Base-by-base conservation (phyloP, 1,284 basidiomycete genomes). In the Rugosomyces carneus region DNA sequence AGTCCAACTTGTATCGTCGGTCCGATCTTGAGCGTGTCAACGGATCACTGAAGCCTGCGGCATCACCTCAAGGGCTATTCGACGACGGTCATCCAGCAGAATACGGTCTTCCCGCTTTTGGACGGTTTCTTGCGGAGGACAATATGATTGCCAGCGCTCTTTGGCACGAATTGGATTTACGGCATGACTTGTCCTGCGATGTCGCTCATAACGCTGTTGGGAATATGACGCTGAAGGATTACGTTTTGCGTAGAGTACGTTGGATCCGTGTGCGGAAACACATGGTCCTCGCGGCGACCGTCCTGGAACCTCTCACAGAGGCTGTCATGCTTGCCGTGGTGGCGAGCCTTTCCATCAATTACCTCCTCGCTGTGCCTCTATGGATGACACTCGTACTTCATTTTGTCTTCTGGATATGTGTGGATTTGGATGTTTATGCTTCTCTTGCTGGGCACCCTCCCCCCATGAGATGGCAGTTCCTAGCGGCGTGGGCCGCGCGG, bases 221-320 rank as follows among this genome's bases (percentile, higher is more conserved):
- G 18, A 81, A 82, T 50, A 91, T 97, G 81, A 71, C 81, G 0
- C 69, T 96, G 40, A 63, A 66, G 20, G 88, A 84, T 55, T 97
- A 96, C 66, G 71, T 96, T 48, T 80, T 80, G 70, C 78, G 93
- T 19, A 80, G 93, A 16, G 81, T 92, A 23, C 81, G 93, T 5
- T 97, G 93, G 93, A 93, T 97, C 58, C 81, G 93, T 36, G 93
- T 96, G 20, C 80, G 93, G 45, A 95, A 94, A 62, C 82, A 82
- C 58, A 96, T 96, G 92, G 85, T 89, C 1, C 64, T 89, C 27
- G 72, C 76, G 5, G 91, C 91, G 3, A 95, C 92, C 0, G 49
- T 95, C 42, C 55, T 88, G 20, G 93, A 97, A 62, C 93, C 94
- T 1, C 79, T 95, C 59, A 95, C 92, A 10, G 93, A 97, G 66